These are phyloP conservation scores for Fusarium cyanostomum DNA, from an alignment of 2,329 filamentous ascomycete species.

Conservation along the genomic window DNA sequence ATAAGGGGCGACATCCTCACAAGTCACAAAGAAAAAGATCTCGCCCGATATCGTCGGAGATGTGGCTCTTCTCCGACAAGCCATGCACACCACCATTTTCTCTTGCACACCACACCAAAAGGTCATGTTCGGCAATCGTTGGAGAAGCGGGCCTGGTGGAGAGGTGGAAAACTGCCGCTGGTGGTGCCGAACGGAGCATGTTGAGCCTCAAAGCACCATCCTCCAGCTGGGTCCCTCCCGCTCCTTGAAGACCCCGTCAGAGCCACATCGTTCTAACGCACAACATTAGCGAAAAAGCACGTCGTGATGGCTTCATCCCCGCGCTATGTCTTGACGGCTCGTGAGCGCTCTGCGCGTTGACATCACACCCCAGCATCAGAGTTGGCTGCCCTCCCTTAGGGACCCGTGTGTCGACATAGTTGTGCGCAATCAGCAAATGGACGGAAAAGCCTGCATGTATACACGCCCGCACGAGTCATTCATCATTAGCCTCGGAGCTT, in stretches of 20 bases:
- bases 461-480: slow-evolving; percentile 40
- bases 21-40: background rate
- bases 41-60: slow-evolving; percentile 14
- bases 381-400: slow-evolving; percentile 4
- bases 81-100: slow-evolving; percentile 16
- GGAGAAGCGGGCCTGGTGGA: slow-evolving; percentile 45
- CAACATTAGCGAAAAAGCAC: slow-evolving; percentile 10
- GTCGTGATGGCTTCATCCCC: slow-evolving; percentile 40
- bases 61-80: slow-evolving; percentile 10
- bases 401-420: background rate
- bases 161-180: slow-evolving; percentile 42
- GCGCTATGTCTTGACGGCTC: background rate
- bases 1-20: background rate
- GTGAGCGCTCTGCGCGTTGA: background rate
- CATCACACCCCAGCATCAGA: background rate
- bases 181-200: slow-evolving; percentile 36
- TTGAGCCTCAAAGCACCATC: slow-evolving; percentile 42
- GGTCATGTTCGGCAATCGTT: slow-evolving; percentile 45
- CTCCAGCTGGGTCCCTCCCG: slow-evolving; percentile 41
- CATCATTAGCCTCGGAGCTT: slow-evolving; percentile 37
- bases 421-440: slow-evolving; percentile 13
- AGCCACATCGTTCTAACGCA: slow-evolving; percentile 34
- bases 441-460: slow-evolving; percentile 23
- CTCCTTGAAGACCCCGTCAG: slow-evolving; percentile 36
- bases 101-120: slow-evolving; percentile 30